These are phyloP conservation scores for Trebouxiophyceae sp. DNA, from an alignment of 163 green algal genomes.

Conservation along the genomic window DNA sequence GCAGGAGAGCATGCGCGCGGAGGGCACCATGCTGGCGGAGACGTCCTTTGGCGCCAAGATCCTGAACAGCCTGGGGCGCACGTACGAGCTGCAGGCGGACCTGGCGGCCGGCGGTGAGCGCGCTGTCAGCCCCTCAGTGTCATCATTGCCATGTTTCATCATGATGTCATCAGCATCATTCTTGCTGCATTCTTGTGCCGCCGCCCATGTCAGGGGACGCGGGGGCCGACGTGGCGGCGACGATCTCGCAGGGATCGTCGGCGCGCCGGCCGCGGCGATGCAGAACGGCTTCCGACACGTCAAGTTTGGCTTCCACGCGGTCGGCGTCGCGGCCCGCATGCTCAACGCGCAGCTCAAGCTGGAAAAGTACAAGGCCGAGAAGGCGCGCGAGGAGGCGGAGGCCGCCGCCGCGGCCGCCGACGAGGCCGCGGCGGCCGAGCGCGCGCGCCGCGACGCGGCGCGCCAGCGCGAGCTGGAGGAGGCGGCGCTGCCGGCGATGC, in stretches of 20 bases:
- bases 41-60: slow-evolving; percentile 74
- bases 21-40: slow-evolving; percentile 57
- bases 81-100: slow-evolving; percentile 48
- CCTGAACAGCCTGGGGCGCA: slow-evolving; percentile 68
- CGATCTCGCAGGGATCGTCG: background rate
- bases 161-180: slow-evolving; percentile 7
- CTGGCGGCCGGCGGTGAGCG: slow-evolving; percentile 49
- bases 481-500: slow-evolving; percentile 39
- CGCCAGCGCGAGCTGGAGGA: slow-evolving; percentile 26
- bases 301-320: background rate
- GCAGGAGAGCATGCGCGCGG: slow-evolving; percentile 42
- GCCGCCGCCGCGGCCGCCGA: background rate
- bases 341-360: background rate
- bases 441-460: background rate
- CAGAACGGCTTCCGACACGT: background rate
- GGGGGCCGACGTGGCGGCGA: background rate
- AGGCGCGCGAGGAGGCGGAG: slow-evolving; percentile 3
- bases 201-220: background rate
- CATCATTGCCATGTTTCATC: slow-evolving; percentile 39
- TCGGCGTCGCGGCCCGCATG: background rate
- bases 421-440: background rate
- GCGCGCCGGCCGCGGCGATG: background rate
- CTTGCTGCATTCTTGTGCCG: slow-evolving; percentile 16
- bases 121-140: slow-evolving; percentile 22
- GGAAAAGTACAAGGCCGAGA: background rate